Conservation (phyloP, 2,329 filamentous ascomycete genomes). For the Ustulina deusta region DNA sequence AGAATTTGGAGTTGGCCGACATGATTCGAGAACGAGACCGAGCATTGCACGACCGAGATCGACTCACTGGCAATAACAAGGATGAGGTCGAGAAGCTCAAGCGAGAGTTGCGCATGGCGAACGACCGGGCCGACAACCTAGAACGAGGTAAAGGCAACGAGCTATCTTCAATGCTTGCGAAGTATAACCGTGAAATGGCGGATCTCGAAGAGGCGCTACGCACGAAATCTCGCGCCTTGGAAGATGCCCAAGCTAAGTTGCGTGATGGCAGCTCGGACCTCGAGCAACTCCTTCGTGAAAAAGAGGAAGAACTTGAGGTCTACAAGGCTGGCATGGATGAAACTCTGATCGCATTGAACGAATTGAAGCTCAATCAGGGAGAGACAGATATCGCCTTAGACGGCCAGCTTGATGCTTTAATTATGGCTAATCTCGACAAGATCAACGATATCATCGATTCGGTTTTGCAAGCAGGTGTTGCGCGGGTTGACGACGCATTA, state of each 20-base stretch:
- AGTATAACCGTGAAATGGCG: slow-evolving; percentile 97
- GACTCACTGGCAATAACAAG: slow-evolving; percentile 84
- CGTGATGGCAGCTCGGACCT: slow-evolving; percentile 87
- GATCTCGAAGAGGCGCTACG: slow-evolving; percentile 93
- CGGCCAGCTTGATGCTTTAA: slow-evolving; percentile 88
- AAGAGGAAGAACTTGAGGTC: slow-evolving; percentile 97
- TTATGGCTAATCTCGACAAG: slow-evolving; percentile 88
- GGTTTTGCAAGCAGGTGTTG: slow-evolving; percentile 90
- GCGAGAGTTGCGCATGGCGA: slow-evolving; percentile 90
- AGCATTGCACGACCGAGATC: slow-evolving; percentile 92
- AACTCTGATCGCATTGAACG: slow-evolving; percentile 90
- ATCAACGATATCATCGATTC: slow-evolving; percentile 98
- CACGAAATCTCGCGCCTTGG: slow-evolving; percentile 87
- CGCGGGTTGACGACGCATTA: slow-evolving; percentile 93
- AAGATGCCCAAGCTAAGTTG: slow-evolving; percentile 82
- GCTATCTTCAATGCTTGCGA: slow-evolving; percentile 91
- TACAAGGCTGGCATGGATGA: slow-evolving; percentile 99
- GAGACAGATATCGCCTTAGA: slow-evolving; percentile 85
- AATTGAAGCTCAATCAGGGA: slow-evolving; percentile 80
- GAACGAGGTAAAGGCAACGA: slow-evolving; percentile 95
- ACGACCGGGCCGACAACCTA: slow-evolving; percentile 90
- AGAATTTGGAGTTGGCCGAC: slow-evolving; percentile 97
- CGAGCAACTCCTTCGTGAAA: slow-evolving; percentile 86
- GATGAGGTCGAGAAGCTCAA: slow-evolving; percentile 96
- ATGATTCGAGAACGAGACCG: slow-evolving; percentile 98